Percentiles rank a stretch among this genome's conserved stretches.
These are phyloP conservation scores for Orbilia javanica DNA, from an alignment of 2,329 filamentous ascomycete genomes.

Conservation along the genomic window DNA sequence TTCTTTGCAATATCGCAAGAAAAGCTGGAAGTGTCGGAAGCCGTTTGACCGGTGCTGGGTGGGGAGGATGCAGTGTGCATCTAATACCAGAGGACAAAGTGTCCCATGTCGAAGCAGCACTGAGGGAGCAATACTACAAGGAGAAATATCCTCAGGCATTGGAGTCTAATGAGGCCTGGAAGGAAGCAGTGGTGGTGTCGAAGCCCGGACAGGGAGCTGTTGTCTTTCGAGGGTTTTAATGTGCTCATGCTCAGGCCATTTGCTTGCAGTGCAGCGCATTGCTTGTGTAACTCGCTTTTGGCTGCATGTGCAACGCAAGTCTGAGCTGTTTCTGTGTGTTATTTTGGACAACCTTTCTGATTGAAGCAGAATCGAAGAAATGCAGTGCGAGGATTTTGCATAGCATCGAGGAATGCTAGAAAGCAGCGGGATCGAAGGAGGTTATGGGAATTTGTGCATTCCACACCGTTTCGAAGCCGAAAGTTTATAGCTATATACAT, in stretches of 20 bases:
- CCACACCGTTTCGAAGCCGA: neutral
- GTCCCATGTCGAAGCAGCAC: slow-evolving; percentile 79
- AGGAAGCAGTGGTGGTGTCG: slow-evolving; percentile 86
- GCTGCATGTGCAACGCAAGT: slow-evolving; percentile 19
- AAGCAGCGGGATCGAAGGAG: neutral
- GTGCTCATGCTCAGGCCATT: neutral
- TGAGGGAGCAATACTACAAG: slow-evolving; percentile 85
- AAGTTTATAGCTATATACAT: no score
- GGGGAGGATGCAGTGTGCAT: slow-evolving; percentile 97
- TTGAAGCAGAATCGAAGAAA: neutral
- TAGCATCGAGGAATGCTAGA: slow-evolving; percentile 9
- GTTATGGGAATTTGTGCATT: neutral
- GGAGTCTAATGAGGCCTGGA: slow-evolving; percentile 76
- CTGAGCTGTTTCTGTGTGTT: slow-evolving; percentile 5
- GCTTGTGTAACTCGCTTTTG: neutral
- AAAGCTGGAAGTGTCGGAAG: slow-evolving; percentile 85
- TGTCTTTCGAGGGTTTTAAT: slow-evolving; percentile 60
- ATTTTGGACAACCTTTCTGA: slow-evolving; percentile 7
- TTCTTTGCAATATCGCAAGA: slow-evolving; percentile 83
- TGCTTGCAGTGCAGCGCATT: slow-evolving; percentile 6
- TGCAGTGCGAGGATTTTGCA: neutral
- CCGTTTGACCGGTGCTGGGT: slow-evolving; percentile 90
- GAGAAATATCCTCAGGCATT: slow-evolving; percentile 76
- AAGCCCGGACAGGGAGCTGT: slow-evolving; percentile 79
- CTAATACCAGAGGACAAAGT: slow-evolving; percentile 87